Evolutionary conservation across 352 stramenopile species (phyloP).

Genomic region (Globisporangium canariense): DNA sequence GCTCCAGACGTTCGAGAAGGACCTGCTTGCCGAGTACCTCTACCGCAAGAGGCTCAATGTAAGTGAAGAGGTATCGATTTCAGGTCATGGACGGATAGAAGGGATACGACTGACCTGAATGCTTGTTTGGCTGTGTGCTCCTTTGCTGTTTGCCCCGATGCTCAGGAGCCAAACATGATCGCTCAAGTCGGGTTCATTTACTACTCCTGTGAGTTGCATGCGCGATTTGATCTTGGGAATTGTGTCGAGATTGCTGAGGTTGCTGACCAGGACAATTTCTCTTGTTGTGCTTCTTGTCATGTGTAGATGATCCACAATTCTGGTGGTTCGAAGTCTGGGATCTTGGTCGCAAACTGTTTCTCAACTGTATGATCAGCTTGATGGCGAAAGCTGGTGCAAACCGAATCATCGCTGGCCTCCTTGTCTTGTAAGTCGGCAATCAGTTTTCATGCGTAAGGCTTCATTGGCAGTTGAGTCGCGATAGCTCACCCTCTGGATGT

Average conservation of each 20-base stretch:
- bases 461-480: background rate
- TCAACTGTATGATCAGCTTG: constrained; percentile 66
- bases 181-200: constrained; percentile 83
- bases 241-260: background rate
- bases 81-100: background rate
- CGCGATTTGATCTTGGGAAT: background rate
- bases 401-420: constrained; percentile 62
- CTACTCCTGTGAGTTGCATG: constrained; percentile 48
- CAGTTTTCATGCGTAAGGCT: background rate
- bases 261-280: background rate
- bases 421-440: constrained; percentile 48
- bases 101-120: background rate
- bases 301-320: constrained; percentile 49
- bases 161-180: constrained; percentile 63
- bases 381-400: constrained; percentile 62
- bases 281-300: background rate
- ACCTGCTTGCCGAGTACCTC: constrained; percentile 55
- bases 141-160: too few relatives aligned
- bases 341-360: constrained; percentile 60
- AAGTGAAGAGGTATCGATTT: background rate
- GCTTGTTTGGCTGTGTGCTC: background rate
- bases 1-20: constrained; percentile 40
- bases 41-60: constrained; percentile 54
- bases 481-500: background rate
- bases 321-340: constrained; percentile 85